Evolutionary conservation across 2,329 filamentous ascomycete genomes (phyloP).

Genomic region (Scedosporium aurantiacum): DNA sequence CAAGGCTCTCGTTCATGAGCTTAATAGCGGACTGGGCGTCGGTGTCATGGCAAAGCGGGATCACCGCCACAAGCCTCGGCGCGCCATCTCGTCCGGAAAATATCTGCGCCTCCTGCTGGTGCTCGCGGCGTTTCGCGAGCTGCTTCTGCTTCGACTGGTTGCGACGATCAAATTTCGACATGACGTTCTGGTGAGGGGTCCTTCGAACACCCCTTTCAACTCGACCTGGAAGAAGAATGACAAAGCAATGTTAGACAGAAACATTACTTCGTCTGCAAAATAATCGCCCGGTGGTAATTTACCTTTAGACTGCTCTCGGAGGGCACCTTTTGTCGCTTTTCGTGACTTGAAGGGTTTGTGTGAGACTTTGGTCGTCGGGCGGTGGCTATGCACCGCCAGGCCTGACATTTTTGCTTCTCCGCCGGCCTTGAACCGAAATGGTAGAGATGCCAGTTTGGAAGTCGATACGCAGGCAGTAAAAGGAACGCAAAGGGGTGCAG

Average conservation of each 20-base stretch:
- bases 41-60: constrained; percentile 68
- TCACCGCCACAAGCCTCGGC: constrained; percentile 75
- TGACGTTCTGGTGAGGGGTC: constrained; percentile 89
- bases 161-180: constrained; percentile 91
- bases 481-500: not conserved
- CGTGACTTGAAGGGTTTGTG: constrained; percentile 91
- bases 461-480: not conserved
- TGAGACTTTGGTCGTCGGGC: constrained; percentile 77
- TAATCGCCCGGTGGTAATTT: constrained; percentile 11
- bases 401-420: constrained; percentile 58
- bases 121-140: constrained; percentile 70
- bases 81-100: constrained; percentile 83
- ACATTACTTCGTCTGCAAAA: not conserved
- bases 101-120: constrained; percentile 65
- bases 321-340: constrained; percentile 76
- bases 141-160: constrained; percentile 92
- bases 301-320: constrained; percentile 84
- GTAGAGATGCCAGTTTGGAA: constrained; percentile 55
- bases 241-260: not conserved
- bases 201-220: constrained; percentile 68
- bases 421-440: constrained; percentile 81
- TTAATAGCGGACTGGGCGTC: constrained; percentile 57
- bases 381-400: constrained; percentile 69
- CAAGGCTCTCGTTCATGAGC: constrained; percentile 66
- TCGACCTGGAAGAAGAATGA: constrained; percentile 49